phyloP scores from a whole-genome alignment of 176 grass and related monocot species.

The Ananas comosus region DNA sequence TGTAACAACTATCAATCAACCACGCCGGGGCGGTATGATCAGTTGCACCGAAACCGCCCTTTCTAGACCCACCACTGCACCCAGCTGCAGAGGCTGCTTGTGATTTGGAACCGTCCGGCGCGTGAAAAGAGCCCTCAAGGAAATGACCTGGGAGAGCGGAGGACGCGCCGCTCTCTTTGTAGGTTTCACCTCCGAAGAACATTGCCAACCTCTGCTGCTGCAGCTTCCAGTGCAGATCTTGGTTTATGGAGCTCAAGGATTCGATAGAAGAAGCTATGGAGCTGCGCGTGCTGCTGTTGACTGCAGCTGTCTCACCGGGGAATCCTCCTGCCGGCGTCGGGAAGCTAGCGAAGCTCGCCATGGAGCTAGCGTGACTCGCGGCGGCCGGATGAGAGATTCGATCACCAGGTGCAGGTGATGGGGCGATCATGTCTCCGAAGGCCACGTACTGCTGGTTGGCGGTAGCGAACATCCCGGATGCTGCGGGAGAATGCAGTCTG shows the following conservation, averaged over 20 bases:
- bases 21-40: constrained; percentile 12
- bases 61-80: constrained; percentile 5
- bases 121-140: neutral
- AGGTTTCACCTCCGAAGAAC: constrained; percentile 37
- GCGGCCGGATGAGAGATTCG: constrained; percentile 16
- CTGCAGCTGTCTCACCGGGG: constrained; percentile 4
- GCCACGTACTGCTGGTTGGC: constrained; percentile 50
- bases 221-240: constrained; percentile 92
- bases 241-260: constrained; percentile 95
- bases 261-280: constrained; percentile 84
- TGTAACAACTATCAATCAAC: constrained; percentile 20
- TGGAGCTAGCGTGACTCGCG: neutral
- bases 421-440: constrained; percentile 34
- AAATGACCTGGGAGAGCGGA: neutral
- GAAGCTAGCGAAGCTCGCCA: neutral
- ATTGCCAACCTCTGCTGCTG: constrained; percentile 80
- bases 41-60: neutral
- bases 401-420: constrained; percentile 8
- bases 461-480: constrained; percentile 8
- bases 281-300: constrained; percentile 25
- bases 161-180: constrained; percentile 4
- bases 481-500: constrained; percentile 22
- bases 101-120: neutral
- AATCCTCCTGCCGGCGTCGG: neutral
- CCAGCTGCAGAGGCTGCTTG: neutral